Conservation (phyloP, 768 basidiomycete genomes). For the Leccinum subgranulosum region DNA sequence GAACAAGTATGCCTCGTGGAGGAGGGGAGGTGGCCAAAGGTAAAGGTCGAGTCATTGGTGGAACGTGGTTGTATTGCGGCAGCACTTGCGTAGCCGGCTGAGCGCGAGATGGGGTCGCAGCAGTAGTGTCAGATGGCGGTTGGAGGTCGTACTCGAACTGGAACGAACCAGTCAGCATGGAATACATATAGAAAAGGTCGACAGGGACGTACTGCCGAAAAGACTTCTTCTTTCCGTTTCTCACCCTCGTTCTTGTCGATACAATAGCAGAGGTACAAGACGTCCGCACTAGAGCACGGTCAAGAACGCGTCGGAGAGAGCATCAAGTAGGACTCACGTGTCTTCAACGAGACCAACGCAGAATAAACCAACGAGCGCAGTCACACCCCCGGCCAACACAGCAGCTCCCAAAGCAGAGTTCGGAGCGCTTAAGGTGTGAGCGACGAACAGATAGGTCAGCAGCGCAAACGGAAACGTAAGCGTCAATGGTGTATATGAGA, state of each 20-base stretch:
- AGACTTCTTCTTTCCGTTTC: constrained; percentile 50
- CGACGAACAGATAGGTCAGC: constrained; percentile 84
- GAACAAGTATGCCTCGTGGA: constrained; percentile 7
- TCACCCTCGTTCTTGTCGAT: constrained; percentile 58
- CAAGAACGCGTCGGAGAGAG: neutral
- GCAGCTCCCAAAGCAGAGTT: constrained; percentile 72
- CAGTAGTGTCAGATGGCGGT: constrained; percentile 11
- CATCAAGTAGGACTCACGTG: constrained; percentile 42
- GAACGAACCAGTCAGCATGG: constrained; percentile 3
- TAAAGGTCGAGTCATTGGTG: constrained; percentile 7
- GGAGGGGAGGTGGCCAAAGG: constrained; percentile 13
- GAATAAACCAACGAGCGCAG: constrained; percentile 78
- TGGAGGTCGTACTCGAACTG: constrained; percentile 42
- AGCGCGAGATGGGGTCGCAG: constrained; percentile 13
- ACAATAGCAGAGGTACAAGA: constrained; percentile 64
- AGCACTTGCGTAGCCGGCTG: constrained; percentile 5
- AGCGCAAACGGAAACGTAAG: constrained; percentile 81
- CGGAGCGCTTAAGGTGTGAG: constrained; percentile 70
- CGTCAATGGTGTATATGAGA: constrained; percentile 70
- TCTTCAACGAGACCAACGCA: constrained; percentile 82
- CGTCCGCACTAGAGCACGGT: constrained; percentile 47
- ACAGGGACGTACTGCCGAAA: constrained; percentile 45
- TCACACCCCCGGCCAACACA: constrained; percentile 73
- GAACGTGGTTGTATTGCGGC: constrained; percentile 11
- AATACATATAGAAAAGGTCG: neutral